A percentile compares a stretch with the other conserved stretches of the same genome.
These are phyloP conservation scores for Penicillium mononematosum DNA, from an alignment of 495 filamentous ascomycete genomes.

Conservation along the genomic window DNA sequence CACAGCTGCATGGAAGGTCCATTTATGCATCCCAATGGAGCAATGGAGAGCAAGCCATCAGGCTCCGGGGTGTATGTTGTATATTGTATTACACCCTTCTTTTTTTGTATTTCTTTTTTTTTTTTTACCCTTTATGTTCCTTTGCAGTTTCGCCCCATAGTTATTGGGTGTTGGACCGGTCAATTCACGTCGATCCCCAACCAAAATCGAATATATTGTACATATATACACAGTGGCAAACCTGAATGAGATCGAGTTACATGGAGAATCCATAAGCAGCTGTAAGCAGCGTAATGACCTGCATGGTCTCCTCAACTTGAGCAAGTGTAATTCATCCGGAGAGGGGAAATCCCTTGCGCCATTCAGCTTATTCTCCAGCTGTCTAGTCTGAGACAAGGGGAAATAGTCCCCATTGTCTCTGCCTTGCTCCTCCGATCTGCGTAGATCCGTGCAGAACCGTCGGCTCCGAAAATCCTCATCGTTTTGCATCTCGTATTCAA, in stretches of 20 bases:
- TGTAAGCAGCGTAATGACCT: conserved; percentile 1
- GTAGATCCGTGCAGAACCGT: background rate
- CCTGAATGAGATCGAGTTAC: background rate
- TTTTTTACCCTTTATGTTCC: conserved; percentile 6
- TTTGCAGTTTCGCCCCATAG: background rate
- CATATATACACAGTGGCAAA: conserved; percentile 1
- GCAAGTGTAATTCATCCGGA: conserved; percentile 1
- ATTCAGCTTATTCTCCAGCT: conserved; percentile 4
- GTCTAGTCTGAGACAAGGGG: conserved; percentile 18
- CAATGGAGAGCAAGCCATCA: conserved; percentile 3
- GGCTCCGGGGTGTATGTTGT: conserved; percentile 5
- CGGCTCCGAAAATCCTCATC: background rate
- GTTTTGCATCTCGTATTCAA: background rate
- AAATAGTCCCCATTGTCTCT: conserved; percentile 2
- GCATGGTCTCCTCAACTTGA: conserved; percentile 2
- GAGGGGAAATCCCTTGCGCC: conserved; percentile 16
- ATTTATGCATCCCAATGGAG: conserved; percentile 13
- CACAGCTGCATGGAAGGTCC: conserved; percentile 17
- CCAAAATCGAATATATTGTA: background rate
- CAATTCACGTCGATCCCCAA: background rate
- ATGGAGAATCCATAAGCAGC: background rate
- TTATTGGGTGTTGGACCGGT: background rate
- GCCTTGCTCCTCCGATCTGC: conserved; percentile 7
- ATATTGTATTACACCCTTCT: conserved; percentile 5
- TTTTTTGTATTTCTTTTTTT: background rate